Evolutionary conservation across 148 eudicot species (phyloP).

Genomic region (Beta vulgaris): DNA sequence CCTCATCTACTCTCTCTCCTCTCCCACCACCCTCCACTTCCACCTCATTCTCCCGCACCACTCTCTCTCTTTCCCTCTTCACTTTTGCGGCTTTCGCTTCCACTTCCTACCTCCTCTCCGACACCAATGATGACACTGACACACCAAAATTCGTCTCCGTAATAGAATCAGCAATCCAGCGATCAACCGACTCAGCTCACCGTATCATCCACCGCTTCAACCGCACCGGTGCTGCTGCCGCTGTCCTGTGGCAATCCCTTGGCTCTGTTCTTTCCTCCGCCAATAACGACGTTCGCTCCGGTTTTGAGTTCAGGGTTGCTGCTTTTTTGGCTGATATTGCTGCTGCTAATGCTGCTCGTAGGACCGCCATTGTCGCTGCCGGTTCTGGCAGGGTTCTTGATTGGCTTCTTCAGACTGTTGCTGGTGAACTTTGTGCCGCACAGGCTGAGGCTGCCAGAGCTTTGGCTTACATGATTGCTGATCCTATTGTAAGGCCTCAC

Average conservation of each 20-base stretch:
- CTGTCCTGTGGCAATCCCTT: constrained; percentile 76
- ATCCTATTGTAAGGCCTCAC: constrained; percentile 54
- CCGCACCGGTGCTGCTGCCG: constrained; percentile 69
- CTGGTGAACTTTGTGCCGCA: constrained; percentile 46
- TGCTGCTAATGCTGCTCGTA: constrained; percentile 69
- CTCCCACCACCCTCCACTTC: not conserved
- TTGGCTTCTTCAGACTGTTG: constrained; percentile 63
- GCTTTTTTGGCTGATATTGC: constrained; percentile 89
- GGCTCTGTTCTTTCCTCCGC: constrained; percentile 74
- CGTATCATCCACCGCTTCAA: constrained; percentile 47
- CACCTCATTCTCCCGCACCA: not conserved
- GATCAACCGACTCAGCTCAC: constrained; percentile 42
- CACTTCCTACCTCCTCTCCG: constrained; percentile 29
- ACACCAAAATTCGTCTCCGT: constrained; percentile 24
- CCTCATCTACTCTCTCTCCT: constrained; percentile 10
- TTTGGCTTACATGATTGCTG: constrained; percentile 87
- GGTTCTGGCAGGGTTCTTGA: constrained; percentile 89
- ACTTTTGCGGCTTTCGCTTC: constrained; percentile 32
- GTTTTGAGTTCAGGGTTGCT: constrained; percentile 90
- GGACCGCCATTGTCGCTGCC: constrained; percentile 79
- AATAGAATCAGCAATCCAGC: constrained; percentile 34
- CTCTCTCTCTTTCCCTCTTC: constrained; percentile 14
- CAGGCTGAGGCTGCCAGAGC: constrained; percentile 96
- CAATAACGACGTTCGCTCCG: constrained; percentile 72
- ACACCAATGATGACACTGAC: constrained; percentile 1